Percentiles rank a stretch among this genome's conserved stretches.
These are phyloP conservation scores for Epichloe typhina DNA, from an alignment of 2,329 filamentous ascomycete genomes.

Conservation along the genomic window DNA sequence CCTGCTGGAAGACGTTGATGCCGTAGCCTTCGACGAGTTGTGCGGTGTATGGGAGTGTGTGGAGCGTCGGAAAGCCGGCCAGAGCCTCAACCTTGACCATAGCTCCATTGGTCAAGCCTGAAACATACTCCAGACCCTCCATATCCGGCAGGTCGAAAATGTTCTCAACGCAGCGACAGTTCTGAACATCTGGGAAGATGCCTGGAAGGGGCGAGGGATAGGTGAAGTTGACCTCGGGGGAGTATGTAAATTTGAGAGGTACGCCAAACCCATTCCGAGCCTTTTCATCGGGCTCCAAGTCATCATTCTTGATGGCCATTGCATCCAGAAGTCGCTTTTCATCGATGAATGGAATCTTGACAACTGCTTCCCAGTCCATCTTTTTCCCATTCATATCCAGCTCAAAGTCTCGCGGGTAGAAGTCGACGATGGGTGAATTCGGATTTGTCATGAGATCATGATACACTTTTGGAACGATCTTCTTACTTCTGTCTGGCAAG, in stretches of 20 bases:
- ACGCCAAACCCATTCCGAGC: slow-evolving; percentile 83
- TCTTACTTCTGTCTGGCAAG: slow-evolving; percentile 91
- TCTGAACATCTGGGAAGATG: slow-evolving; percentile 75
- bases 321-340: slow-evolving; percentile 73
- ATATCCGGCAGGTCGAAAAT: slow-evolving; percentile 89
- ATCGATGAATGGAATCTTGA: slow-evolving; percentile 98
- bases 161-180: slow-evolving; percentile 89
- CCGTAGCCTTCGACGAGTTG: slow-evolving; percentile 61
- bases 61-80: slow-evolving; percentile 84
- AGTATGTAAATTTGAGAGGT: slow-evolving; percentile 84
- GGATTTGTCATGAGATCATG: slow-evolving; percentile 86
- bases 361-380: slow-evolving; percentile 98
- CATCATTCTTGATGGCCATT: slow-evolving; percentile 71
- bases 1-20: slow-evolving; percentile 88
- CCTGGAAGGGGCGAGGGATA: slow-evolving; percentile 84
- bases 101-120: slow-evolving; percentile 72
- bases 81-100: slow-evolving; percentile 72
- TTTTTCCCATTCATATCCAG: slow-evolving; percentile 99
- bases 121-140: slow-evolving; percentile 74
- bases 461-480: slow-evolving; percentile 79
- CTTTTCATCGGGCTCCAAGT: slow-evolving; percentile 67
- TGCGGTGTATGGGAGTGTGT: slow-evolving; percentile 73
- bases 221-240: slow-evolving; percentile 61
- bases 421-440: slow-evolving; percentile 89
- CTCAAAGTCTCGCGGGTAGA: slow-evolving; percentile 93